A percentile compares a stretch with the other conserved stretches of the same genome.
These are phyloP conservation scores for Nemania diffusa DNA, from an alignment of 2,329 filamentous ascomycete genomes.

Conservation along the genomic window DNA sequence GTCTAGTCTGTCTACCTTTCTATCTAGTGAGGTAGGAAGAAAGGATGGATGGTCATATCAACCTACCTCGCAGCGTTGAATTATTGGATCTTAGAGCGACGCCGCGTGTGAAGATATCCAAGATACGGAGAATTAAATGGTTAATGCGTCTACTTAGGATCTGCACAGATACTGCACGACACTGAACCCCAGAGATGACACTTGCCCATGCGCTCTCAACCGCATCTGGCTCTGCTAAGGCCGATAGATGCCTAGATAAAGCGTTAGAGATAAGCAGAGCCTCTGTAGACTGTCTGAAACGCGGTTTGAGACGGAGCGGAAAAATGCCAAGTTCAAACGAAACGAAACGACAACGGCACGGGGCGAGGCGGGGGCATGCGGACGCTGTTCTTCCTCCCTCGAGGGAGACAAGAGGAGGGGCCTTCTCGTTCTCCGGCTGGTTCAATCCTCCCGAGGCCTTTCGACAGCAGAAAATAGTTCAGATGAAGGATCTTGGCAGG, in stretches of 20 bases:
- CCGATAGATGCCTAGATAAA: not conserved
- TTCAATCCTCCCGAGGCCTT: not conserved
- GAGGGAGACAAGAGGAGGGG: not conserved
- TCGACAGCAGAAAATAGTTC: slow-evolving; percentile 12
- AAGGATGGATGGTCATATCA: not conserved
- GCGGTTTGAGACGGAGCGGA: slow-evolving; percentile 27
- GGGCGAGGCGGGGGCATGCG: not conserved
- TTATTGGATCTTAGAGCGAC: not conserved
- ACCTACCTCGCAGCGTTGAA: not conserved
- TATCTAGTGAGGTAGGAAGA: not conserved
- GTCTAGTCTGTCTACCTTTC: not conserved
- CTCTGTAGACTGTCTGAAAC: slow-evolving; percentile 25
- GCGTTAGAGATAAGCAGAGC: slow-evolving; percentile 21
- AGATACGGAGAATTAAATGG: not conserved
- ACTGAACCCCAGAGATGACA: not conserved
- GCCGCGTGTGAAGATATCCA: not conserved
- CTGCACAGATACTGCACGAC: not conserved
- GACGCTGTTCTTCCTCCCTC: not conserved
- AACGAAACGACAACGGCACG: slow-evolving; percentile 26
- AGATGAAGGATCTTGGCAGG: slow-evolving; percentile 24
- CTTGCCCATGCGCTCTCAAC: too few relatives aligned
- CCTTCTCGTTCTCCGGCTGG: not conserved
- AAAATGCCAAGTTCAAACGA: slow-evolving; percentile 18
- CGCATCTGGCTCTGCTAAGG: not conserved
- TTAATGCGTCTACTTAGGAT: slow-evolving; percentile 12